Base-by-base conservation (phyloP, 1,284 basidiomycete species). In the Blastosporella zonata region DNA sequence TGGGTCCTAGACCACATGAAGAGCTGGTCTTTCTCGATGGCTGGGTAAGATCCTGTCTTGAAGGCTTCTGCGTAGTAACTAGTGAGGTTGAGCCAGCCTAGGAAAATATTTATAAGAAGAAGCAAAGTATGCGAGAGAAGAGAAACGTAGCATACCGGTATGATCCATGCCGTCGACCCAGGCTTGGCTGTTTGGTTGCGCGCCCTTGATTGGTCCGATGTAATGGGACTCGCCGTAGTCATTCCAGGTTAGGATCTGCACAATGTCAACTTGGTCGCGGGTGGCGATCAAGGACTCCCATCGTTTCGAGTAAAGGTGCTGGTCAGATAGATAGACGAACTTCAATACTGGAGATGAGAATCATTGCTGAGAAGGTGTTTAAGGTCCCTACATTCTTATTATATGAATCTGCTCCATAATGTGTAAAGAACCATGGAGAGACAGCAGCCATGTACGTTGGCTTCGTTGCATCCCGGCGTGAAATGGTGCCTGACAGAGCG, bases 361-460 rank as follows among this genome's bases (percentile, higher is more conserved):
- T 38, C 13, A 6, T 17, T 10, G 5, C 18, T 3, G 15, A 21
- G 6, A 17, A 17, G 12, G 21, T 13, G 15, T 31, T 6, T 21
- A 23, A 38, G 40, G 29, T 25, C 17, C 78, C 58, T 53, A 89
- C 89, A 66, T 93, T 92, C 71, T 93, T 93, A 72, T 92, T 83
- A 66, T 80, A 91, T 0, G 77, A 72, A 35, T 84, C 62, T 2
- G 72, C 67, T 23, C 78, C 70, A 58, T 84, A 88, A 57, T 88
- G 86, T 6, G 90, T 91, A 72, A 85, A 93, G 73, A 93, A 93
- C 77, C 79, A 82, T 38, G 87, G 82, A 12, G 84, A 81, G 21
- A 86, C 77, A 18, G 77, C 66, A 18, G 71, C 74, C 71, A 77
- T 74, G 52, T 75, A 76, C 2, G 63, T 58, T 27, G 63, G 63